A percentile compares a stretch with the other conserved stretches of the same genome.
These are phyloP conservation scores for Amaranthus cruentus DNA, from an alignment of 148 eudicot species.

Conservation along the genomic window DNA sequence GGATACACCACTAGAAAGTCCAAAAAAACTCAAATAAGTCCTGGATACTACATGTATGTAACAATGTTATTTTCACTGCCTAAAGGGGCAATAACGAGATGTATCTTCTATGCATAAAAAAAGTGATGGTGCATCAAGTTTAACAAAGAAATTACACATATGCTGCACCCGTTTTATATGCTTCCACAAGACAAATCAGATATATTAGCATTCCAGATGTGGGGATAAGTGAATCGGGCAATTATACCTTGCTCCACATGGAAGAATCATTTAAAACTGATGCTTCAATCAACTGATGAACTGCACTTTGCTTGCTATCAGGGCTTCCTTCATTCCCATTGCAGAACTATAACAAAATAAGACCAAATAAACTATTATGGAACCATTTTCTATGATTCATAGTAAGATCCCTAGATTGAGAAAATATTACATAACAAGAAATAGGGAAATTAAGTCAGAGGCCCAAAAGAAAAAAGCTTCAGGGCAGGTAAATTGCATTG, in stretches of 20 bases:
- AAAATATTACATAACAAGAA: background rate
- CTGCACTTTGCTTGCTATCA: conserved; percentile 54
- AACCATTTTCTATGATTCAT: background rate
- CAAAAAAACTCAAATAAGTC: too few relatives aligned
- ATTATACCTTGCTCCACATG: conserved; percentile 78
- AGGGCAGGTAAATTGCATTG: background rate
- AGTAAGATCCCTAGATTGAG: background rate
- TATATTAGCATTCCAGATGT: background rate
- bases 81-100: too few relatives aligned
- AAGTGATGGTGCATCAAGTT: too few relatives aligned
- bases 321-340: conserved; percentile 60
- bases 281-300: conserved; percentile 72
- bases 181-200: background rate
- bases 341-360: conserved; percentile 46
- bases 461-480: background rate
- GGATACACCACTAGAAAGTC: background rate
- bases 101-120: too few relatives aligned
- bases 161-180: background rate
- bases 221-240: background rate
- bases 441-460: background rate
- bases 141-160: too few relatives aligned
- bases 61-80: too few relatives aligned
- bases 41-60: too few relatives aligned
- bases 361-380: conserved; percentile 17
- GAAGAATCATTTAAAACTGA: conserved; percentile 69